phyloP scores from a whole-genome alignment of 768 basidiomycete species.

The Rubroboletus pulcherrimus region DNA sequence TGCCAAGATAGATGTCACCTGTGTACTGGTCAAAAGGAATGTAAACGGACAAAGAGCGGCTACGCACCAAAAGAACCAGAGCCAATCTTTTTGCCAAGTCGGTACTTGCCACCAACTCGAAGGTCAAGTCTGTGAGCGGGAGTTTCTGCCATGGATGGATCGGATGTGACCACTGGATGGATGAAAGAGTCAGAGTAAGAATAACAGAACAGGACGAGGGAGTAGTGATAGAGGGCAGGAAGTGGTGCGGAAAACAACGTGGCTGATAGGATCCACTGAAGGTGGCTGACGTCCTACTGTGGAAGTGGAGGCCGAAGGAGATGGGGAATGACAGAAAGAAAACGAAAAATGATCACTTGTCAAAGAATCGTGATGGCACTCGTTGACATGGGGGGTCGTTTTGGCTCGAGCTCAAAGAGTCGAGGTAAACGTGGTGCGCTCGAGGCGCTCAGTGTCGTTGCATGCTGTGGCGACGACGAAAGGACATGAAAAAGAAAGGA shows the following conservation, averaged over 20 bases:
- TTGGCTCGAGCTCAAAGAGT: constrained; percentile 7
- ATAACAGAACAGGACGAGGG: constrained; percentile 7
- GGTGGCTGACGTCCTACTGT: constrained; percentile 32
- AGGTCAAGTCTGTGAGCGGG: constrained; percentile 74
- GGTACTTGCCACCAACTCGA: constrained; percentile 91
- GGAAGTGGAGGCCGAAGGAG: neutral
- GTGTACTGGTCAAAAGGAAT: constrained; percentile 6
- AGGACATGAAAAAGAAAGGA: neutral
- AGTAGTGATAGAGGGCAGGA: constrained; percentile 23
- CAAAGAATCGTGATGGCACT: constrained; percentile 4
- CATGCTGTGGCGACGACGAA: constrained; percentile 7
- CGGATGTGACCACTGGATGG: constrained; percentile 6
- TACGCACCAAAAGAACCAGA: constrained; percentile 93
- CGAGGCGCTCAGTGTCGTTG: constrained; percentile 22
- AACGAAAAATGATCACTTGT: neutral
- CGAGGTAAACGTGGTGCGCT: constrained; percentile 28
- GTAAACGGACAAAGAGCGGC: neutral
- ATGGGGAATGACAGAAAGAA: neutral
- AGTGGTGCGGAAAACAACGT: constrained; percentile 31
- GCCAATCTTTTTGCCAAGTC: constrained; percentile 98
- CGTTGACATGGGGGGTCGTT: neutral
- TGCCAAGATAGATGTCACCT: constrained; percentile 99
- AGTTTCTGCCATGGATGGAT: constrained; percentile 64
- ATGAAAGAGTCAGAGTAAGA: constrained; percentile 13
- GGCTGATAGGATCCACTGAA: constrained; percentile 32